Evolutionary conservation across 2,329 filamentous ascomycete species (phyloP), one percentile per base, ranked within the genome.

Genomic region (Teratosphaeriaceae sp.): DNA sequence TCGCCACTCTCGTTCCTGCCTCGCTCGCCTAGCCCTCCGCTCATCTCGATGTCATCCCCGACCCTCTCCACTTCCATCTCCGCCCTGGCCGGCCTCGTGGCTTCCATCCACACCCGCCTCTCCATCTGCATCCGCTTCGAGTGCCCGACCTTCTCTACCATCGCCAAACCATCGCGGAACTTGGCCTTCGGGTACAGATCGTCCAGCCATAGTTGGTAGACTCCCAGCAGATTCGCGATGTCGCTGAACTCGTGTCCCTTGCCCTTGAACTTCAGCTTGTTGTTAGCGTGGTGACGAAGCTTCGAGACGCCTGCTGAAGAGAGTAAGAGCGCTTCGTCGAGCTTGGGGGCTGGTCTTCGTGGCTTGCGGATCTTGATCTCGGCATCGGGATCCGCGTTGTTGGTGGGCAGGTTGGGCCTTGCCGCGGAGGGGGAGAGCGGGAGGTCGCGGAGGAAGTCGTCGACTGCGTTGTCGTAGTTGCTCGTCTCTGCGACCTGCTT

Each of bases 221-320:
- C 86, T 19, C 85, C 87, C 37, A 98, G 74, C 19, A 98, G 75
- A 13, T 82, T 79, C 0, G 82, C 78, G 9, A 88, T 79, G 60
- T 98, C 92, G 15, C 84, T 82, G 65, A 92, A 97, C 82, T 98
- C 92, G 61, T 97, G 87, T 1, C 89, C 90, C 65, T 94, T 97
- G 38, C 92, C 92, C 62, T 90, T 94, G 54, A 96, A 80, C 51
- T 79, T 86, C 16, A 96, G 68, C 34, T 76, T 75, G 22, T 79
- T 75, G 41, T 78, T 80, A 0, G 86, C 82, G 54, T 81, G 80
- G 48, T 74, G 78, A 31, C 85, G 80, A 40, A 98, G 70, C 56
- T 84, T 88, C 1, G 88, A 87, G 47, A 98, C 88, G 1, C 92
- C 92, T 37, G 80, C 76, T 16, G 82, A 76, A 3, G 88, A 92